A percentile compares a stretch with the other conserved stretches of the same genome.
Evolutionary conservation across 164 flowering plant genomes (phyloP).

Genomic region (Amborella trichopoda): DNA sequence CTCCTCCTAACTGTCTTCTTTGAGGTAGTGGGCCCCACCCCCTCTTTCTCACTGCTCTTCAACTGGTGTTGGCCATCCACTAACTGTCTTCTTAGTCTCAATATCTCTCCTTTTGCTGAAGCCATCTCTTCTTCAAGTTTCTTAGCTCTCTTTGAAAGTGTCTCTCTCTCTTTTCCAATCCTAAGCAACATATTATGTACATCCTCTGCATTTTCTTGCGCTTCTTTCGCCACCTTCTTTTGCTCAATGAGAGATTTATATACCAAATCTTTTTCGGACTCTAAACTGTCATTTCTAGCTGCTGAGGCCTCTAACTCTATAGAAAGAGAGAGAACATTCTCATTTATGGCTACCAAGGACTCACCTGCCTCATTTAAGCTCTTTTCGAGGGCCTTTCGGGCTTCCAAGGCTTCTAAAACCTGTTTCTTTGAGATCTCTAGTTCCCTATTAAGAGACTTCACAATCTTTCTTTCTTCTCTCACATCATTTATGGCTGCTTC

Average conservation of each 20-base stretch:
- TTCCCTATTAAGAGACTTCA: constrained; percentile 42
- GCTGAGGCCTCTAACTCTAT: constrained; percentile 44
- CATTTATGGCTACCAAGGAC: constrained; percentile 68
- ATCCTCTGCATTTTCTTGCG: constrained; percentile 71
- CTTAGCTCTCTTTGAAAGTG: constrained; percentile 43
- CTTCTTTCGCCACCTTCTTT: constrained; percentile 37
- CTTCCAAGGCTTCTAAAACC: constrained; percentile 40
- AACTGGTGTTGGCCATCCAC: constrained; percentile 15
- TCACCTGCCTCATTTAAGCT: constrained; percentile 67
- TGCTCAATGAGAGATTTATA: constrained; percentile 43
- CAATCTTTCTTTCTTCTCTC: constrained; percentile 41
- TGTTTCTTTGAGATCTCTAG: constrained; percentile 43
- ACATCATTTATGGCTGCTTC: constrained; percentile 36
- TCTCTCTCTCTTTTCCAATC: constrained; percentile 72
- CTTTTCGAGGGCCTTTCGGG: constrained; percentile 37
- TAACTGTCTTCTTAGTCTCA: constrained; percentile 43
- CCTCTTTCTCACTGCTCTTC: constrained; percentile 17
- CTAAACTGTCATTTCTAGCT: constrained; percentile 34
- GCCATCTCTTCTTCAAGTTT: constrained; percentile 69
- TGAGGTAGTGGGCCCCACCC: constrained; percentile 14
- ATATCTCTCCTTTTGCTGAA: constrained; percentile 69
- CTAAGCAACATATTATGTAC: constrained; percentile 56
- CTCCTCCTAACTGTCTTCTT: constrained; percentile 48
- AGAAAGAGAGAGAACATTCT: constrained; percentile 37
- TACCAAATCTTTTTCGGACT: constrained; percentile 47